Percentiles rank a stretch among this genome's conserved stretches.
Evolutionary conservation across 2,329 filamentous ascomycete genomes (phyloP).

Genomic region (Daldinia sp.): DNA sequence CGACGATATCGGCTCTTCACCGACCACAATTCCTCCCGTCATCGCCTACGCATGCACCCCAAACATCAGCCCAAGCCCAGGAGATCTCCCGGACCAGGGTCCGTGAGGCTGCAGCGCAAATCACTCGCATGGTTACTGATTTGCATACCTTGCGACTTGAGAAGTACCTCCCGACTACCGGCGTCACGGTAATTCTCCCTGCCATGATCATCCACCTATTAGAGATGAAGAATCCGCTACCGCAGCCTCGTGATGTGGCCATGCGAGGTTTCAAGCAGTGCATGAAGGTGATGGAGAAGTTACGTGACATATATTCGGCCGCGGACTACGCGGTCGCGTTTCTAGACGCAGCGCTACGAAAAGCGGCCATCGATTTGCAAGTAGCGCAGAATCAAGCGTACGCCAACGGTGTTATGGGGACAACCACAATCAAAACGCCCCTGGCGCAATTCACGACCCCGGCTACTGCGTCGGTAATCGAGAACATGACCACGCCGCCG

Average conservation of each 20-base stretch:
- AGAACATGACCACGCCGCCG: conserved; percentile 58
- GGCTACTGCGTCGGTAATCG: conserved; percentile 26
- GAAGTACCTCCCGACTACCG: conserved; percentile 83
- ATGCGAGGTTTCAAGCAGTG: conserved; percentile 87
- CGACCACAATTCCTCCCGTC: conserved; percentile 89
- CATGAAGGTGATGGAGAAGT: conserved; percentile 87
- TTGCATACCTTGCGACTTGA: conserved; percentile 78
- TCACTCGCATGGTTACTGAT: conserved; percentile 83
- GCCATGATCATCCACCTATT: conserved; percentile 94
- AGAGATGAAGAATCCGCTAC: conserved; percentile 85
- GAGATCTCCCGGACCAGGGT: conserved; percentile 85
- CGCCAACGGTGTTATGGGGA: conserved; percentile 33
- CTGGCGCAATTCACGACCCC: conserved; percentile 36
- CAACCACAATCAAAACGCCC: conserved; percentile 32
- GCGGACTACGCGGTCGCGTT: conserved; percentile 97
- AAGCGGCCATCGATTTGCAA: conserved; percentile 79
- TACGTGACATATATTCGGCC: conserved; percentile 89
- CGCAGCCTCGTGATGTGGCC: conserved; percentile 74
- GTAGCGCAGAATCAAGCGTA: conserved; percentile 39
- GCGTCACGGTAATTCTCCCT: conserved; percentile 88
- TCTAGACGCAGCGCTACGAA: conserved; percentile 88
- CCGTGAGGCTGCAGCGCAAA: conserved; percentile 82
- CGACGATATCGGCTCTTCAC: conserved; percentile 88
- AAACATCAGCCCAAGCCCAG: conserved; percentile 73
- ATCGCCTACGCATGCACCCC: conserved; percentile 62